Evolutionary conservation across 768 basidiomycete species (phyloP).

Genomic region (Rhizopogon roseolus): DNA sequence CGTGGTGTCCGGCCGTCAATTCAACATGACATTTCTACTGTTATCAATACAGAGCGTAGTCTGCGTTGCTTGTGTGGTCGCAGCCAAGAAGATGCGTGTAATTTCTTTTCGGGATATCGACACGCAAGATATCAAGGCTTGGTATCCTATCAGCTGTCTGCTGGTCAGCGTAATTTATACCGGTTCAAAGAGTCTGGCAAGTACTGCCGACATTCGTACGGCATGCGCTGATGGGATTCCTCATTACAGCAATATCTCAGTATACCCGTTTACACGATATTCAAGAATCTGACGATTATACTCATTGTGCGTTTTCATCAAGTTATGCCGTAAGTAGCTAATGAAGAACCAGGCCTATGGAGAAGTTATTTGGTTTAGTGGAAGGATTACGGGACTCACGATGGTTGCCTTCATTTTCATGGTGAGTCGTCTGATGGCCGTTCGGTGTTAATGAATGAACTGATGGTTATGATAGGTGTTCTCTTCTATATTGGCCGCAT

Average conservation of each 20-base stretch:
- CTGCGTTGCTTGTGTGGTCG: slow-evolving; percentile 57
- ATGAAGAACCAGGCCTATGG: slow-evolving; percentile 74
- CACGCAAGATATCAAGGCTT: slow-evolving; percentile 76
- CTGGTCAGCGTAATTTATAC: slow-evolving; percentile 97
- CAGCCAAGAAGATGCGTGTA: slow-evolving; percentile 69
- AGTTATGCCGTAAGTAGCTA: not conserved
- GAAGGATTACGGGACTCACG: slow-evolving; percentile 80
- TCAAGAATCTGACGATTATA: slow-evolving; percentile 99
- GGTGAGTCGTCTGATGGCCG: slow-evolving; percentile 40
- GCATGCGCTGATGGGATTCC: not conserved
- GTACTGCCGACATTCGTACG: slow-evolving; percentile 27
- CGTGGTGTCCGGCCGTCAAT: slow-evolving; percentile 88
- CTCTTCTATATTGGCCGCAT: slow-evolving; percentile 96
- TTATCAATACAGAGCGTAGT: slow-evolving; percentile 88
- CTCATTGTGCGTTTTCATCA: slow-evolving; percentile 69
- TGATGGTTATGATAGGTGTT: slow-evolving; percentile 51
- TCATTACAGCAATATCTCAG: slow-evolving; percentile 82
- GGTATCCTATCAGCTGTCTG: slow-evolving; percentile 93
- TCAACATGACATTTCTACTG: slow-evolving; percentile 96
- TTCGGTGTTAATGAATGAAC: not conserved
- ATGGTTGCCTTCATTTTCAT: slow-evolving; percentile 89
- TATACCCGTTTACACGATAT: slow-evolving; percentile 98
- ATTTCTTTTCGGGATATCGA: slow-evolving; percentile 87
- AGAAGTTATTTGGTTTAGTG: slow-evolving; percentile 96
- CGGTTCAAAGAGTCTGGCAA: slow-evolving; percentile 91